These are phyloP conservation scores for Bonia amplexicaulis DNA, from an alignment of 176 grass and related monocot genomes.

Conservation along the genomic window DNA sequence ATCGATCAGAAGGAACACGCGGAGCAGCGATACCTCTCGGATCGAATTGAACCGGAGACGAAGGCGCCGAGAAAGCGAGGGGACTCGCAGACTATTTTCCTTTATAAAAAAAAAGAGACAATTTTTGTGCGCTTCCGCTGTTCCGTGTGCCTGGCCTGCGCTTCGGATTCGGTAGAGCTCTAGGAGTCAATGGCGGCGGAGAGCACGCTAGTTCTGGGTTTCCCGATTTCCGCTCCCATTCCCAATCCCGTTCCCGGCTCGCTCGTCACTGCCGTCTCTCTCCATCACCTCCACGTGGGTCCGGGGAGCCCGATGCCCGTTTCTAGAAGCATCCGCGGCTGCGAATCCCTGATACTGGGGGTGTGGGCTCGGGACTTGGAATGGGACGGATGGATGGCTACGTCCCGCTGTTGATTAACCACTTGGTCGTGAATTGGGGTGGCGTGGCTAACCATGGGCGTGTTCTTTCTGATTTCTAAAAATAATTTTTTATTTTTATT, in stretches of 20 bases:
- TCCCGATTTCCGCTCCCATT: background rate
- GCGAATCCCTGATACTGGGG: background rate
- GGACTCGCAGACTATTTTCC: conserved; percentile 8
- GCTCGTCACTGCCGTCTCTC: background rate
- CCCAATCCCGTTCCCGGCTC: conserved; percentile 16
- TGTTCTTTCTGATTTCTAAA: too few species aligned
- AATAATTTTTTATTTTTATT: too few species aligned
- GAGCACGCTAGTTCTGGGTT: background rate
- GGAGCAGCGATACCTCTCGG: background rate
- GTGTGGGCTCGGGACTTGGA: too few species aligned
- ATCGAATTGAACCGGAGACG: background rate
- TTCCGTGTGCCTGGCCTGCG: background rate
- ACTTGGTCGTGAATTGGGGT: too few species aligned
- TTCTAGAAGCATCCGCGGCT: conserved; percentile 7
- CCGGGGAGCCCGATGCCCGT: background rate
- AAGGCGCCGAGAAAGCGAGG: conserved; percentile 34
- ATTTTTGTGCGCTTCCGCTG: background rate
- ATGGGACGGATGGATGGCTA: too few species aligned
- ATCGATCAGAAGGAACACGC: background rate
- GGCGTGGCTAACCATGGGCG: too few species aligned
- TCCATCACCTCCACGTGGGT: background rate
- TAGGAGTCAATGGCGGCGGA: conserved; percentile 25
- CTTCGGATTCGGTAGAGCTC: background rate
- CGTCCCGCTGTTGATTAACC: too few species aligned
- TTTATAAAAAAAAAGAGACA: background rate